Base-by-base conservation (phyloP, 1,284 basidiomycete species). In the Cerioporus squamosus region DNA sequence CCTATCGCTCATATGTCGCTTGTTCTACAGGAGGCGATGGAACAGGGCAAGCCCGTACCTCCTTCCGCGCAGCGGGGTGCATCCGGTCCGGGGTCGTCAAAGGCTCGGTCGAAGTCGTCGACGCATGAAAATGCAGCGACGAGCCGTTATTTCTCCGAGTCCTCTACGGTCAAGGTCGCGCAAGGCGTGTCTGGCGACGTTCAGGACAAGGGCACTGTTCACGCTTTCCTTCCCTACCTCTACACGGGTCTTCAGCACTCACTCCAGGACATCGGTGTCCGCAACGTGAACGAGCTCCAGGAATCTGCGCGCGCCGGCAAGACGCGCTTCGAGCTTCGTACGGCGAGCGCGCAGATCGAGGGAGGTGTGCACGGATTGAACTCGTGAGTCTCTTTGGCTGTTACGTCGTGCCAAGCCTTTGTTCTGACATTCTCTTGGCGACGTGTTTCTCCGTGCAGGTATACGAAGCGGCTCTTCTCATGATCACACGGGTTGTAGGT, bases 161-260 rank as follows among this genome's bases (percentile, higher is more conserved):
- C 87, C 59, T 95, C 95, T 59, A 84, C 91, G 2, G 90, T 99
- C 75, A 98, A 98, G 81, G 97, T 99, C 52, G 97, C 97, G 5
- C 95, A 97, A 77, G 97, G 97, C 63, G 97, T 99, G 15, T 91
- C 93, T 15, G 97, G 97, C 26, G 94, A 98, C 66, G 97, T 99
- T 15, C 93, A 95, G 75, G 97, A 99, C 78, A 98, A 98, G 83
- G 97, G 97, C 23, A 94, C 91, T 60, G 85, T 98, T 64, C 90
- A 88, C 77, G 88, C 90, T 56, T 98, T 97, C 76, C 74, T 97
- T 53, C 96, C 95, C 8, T 99, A 99, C 77, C 80, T 99, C 44
- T 85, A 95, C 71, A 88, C 90, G 20, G 97, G 97, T 48, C 80
- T 99, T 46, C 97, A 98, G 77, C 97, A 99, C 77, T 96, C 94